These are phyloP conservation scores for Cercospora sp. DNA, from an alignment of 2,329 filamentous ascomycete genomes.

Conservation along the genomic window DNA sequence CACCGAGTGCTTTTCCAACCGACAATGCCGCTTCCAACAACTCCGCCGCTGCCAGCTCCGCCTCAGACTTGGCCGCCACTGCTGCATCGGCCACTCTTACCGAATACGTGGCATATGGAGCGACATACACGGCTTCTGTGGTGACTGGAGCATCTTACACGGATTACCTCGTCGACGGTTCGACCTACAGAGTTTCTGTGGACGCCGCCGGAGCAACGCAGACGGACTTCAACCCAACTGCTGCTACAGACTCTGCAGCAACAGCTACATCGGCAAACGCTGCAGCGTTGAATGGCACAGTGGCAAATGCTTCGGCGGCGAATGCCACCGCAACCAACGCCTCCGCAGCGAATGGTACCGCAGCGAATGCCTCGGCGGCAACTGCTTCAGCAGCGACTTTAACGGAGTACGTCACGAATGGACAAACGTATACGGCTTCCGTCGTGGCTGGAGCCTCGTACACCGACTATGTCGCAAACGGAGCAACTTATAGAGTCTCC, in stretches of 20 bases:
- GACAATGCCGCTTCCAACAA: not conserved
- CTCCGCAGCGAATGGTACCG: not conserved
- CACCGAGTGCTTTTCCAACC: not conserved
- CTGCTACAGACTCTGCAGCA: not conserved
- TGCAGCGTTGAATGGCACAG: not conserved
- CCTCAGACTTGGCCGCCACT: not conserved
- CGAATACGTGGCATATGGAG: not conserved
- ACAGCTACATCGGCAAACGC: not conserved
- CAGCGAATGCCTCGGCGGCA: not conserved
- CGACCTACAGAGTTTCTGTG: not conserved
- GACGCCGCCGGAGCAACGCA: not conserved
- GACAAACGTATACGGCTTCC: not conserved
- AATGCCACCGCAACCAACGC: not conserved
- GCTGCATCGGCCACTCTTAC: not conserved
- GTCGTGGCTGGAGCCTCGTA: not conserved
- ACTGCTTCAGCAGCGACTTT: not conserved
- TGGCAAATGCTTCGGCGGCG: not conserved
- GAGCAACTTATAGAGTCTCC: not conserved
- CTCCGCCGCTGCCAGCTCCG: not conserved
- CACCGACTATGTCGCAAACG: not conserved
- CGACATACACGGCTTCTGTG: not conserved
- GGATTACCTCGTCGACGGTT: not conserved
- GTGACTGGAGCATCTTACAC: not conserved
- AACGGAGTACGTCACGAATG: not conserved
- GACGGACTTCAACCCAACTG: not conserved